Evolutionary conservation across 495 filamentous ascomycete species (phyloP).

Genomic region (Trichoderma erinaceum): DNA sequence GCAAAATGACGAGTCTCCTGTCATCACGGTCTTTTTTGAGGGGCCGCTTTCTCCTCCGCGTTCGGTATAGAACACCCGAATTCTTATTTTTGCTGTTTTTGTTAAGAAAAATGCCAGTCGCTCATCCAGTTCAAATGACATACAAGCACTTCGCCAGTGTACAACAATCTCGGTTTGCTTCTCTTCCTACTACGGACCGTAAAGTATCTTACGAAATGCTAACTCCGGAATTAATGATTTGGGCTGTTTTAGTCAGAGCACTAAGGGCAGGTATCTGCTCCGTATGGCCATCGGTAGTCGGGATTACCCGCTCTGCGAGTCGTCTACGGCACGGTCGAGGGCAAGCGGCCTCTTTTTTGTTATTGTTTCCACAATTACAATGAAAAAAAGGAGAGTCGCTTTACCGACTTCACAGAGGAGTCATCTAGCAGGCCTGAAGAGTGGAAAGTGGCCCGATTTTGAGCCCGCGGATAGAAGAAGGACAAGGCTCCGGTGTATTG

Average conservation of each 20-base stretch:
- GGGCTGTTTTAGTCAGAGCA: neutral
- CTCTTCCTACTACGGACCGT: neutral
- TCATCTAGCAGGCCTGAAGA: neutral
- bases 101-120: neutral
- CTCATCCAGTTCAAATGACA: neutral
- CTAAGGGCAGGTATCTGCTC: neutral
- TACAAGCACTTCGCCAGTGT: neutral
- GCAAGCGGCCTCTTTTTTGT: neutral
- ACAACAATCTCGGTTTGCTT: neutral
- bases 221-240: neutral
- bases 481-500: neutral
- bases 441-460: constrained; percentile 10
- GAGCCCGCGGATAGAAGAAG: constrained; percentile 2
- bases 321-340: neutral
- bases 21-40: neutral
- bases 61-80: neutral
- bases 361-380: constrained; percentile 2
- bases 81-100: neutral
- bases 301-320: constrained; percentile 3
- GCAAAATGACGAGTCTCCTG: constrained; percentile 9
- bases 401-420: constrained; percentile 9
- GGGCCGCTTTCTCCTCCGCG: neutral
- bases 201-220: neutral
- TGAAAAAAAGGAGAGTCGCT: constrained; percentile 7
- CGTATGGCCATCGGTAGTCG: neutral